Percentiles rank a stretch among this genome's conserved stretches.
Evolutionary conservation across 140 eudicot species (phyloP).

Genomic region (Bidens hawaiensis): DNA sequence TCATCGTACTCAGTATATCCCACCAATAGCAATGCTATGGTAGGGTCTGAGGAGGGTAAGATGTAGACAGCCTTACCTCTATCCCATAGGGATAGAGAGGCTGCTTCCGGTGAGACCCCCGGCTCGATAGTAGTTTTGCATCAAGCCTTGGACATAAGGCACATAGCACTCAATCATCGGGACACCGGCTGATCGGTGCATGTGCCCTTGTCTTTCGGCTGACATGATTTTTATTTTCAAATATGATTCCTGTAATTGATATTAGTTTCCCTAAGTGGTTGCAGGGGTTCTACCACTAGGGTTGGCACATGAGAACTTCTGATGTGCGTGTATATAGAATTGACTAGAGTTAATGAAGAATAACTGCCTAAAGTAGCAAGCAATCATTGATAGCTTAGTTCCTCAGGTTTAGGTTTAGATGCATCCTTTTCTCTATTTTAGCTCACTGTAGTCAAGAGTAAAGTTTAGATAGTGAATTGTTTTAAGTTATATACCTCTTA

Average conservation of each 20-base stretch:
- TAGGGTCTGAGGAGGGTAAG: too few species aligned
- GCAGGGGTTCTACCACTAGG: neutral
- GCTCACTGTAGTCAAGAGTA: neutral
- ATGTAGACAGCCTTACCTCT: too few species aligned
- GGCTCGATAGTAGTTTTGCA: too few species aligned
- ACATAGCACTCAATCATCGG: too few species aligned
- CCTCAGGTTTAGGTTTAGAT: neutral
- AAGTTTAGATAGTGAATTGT: neutral
- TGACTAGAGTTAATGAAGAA: neutral
- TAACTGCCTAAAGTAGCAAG: neutral
- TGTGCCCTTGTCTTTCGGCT: too few species aligned
- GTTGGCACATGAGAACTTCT: neutral
- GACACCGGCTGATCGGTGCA: too few species aligned
- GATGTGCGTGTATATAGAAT: neutral
- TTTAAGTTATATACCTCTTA: too few species aligned
- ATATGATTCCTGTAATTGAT: conserved; percentile 6
- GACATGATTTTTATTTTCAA: neutral
- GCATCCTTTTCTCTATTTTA: neutral
- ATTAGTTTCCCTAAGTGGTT: neutral
- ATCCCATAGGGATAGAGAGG: too few species aligned
- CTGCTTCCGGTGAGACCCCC: too few species aligned
- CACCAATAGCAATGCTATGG: too few species aligned
- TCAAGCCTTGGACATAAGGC: too few species aligned
- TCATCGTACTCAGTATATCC: too few species aligned
- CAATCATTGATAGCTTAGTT: neutral